Base-by-base conservation (phyloP, 1,284 basidiomycete genomes). In the Flammula alnicola region DNA sequence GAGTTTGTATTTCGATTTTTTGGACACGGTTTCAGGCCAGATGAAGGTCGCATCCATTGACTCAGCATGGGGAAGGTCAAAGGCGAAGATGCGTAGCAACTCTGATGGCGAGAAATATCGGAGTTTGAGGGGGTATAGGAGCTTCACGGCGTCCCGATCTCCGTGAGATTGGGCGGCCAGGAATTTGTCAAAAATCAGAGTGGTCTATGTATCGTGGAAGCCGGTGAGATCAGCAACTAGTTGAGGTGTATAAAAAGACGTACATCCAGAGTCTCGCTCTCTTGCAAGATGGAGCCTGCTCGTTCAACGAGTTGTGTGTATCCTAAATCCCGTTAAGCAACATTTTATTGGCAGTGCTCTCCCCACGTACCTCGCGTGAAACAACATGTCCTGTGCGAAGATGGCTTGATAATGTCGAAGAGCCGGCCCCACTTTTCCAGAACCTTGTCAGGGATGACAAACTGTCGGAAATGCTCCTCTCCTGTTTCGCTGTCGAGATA, bases 361-460 rank as follows among this genome's bases (percentile, higher is more conserved):
- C n/a, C n/a, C n/a, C n/a, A n/a, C n/a, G n/a, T 55, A 88, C 88
- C 87, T 70, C 88, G 69, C 14, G 88, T 91, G 60, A 91, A 91
- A 64, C 88, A 91, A 57, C 88, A 91, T 1, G 80, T 82, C 42
- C 86, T 69, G 35, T 64, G 65, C n/a, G 79, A 70, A 4, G 79
- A 81, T 0, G 86, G 86, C 6, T 79, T 63, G 7, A 89, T 84
- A 39, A 91, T 88, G 57, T 91, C 88, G 59, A 91, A 91, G 19
- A 91, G 66, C 19, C 83, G 72, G 0, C 88, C 88, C 86, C 88
- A 91, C 65, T 85, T 89, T 55, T 68, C 58, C 8, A 91, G 66
- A n/a, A 88, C 75, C 44, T 77, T 80, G 47, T 85, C 80, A 2
- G 84, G 77, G 9, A 91, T 73, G 14, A 60, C 66, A 63, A 52